Base-by-base conservation (phyloP, 495 filamentous ascomycete genomes). In the Podospora pseudocomata region DNA sequence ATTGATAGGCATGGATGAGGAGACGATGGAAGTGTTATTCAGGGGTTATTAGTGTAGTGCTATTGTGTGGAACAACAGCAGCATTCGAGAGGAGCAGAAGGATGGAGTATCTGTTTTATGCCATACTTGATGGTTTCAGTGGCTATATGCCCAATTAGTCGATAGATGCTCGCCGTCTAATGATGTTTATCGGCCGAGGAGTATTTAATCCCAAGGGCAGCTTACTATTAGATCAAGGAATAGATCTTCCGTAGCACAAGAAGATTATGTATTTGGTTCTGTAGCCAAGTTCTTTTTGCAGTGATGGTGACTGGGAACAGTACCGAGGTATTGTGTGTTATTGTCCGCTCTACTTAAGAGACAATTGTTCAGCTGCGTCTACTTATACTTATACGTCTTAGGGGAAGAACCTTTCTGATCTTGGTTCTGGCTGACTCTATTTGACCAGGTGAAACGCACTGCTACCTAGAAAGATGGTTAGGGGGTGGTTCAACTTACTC, bases 101-200 rank as follows among this genome's bases (percentile, higher is more conserved):
- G 39, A 16, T 65, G 68, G 70, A 73, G 49, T 28, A 56, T 39
- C 57, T 67, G n/a, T 58, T 58, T 58, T 7, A 58, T n/a, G 23
- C 23, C 23, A 58, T 58, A 9, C 55, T 58, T 58, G n/a, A 26
- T 58, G 55, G 55, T 58, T 58, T 58, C 23, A 58, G 55, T 19
- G 55, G 55, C 55, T 58, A 58, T 20, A 19, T 26, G 55, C 55
- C 55, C 55, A 58, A 20, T 58, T 58, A 58, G 55, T 26, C 4
- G 55, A 58, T 58, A 58, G 55, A 58, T 58, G 55, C n/a, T 20
- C n/a, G 55, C 55, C 55, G 55, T 58, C 55, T 58, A 58, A 26
- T 20, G 55, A 26, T 58, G n/a, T 20, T 58, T 26, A 58, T 58
- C 39, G 55, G 55, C 55, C 18, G 55, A 58, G 55, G 55, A 58